Percentiles rank a stretch among this genome's conserved stretches.
Conservation (phyloP, 345 rosid genomes). For the Boechera divaricarpa region DNA sequence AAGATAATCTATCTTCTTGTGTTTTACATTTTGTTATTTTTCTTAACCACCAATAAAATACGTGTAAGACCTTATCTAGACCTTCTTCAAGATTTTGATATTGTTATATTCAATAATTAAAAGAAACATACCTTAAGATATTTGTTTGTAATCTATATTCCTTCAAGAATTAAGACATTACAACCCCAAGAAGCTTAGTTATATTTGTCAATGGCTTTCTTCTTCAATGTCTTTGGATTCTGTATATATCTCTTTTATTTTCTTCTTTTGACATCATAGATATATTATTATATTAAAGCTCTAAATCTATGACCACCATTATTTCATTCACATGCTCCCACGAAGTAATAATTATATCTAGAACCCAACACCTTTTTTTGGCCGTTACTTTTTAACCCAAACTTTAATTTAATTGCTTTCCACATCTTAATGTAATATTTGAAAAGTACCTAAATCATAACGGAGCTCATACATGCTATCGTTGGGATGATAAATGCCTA, state of each 20-base stretch:
- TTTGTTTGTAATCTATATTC: conserved; percentile 19
- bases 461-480: too few relatives aligned
- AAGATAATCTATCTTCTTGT: conserved; percentile 19
- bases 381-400: conserved; percentile 17
- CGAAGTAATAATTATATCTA: conserved; percentile 36
- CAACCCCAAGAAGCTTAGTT: conserved; percentile 24
- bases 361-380: conserved; percentile 20
- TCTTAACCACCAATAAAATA: conserved; percentile 32
- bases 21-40: not conserved
- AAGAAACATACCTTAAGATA: conserved; percentile 31
- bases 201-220: conserved; percentile 31
- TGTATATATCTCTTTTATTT: conserved; percentile 4
- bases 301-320: conserved; percentile 38
- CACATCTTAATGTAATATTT: not conserved
- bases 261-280: conserved; percentile 25
- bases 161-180: conserved; percentile 10
- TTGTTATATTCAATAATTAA: conserved; percentile 8
- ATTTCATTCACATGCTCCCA: conserved; percentile 44
- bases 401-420: conserved; percentile 29
- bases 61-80: not conserved
- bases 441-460: too few relatives aligned
- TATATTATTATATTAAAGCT: conserved; percentile 9
- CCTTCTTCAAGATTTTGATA: not conserved
- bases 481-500: too few relatives aligned
- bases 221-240: conserved; percentile 22